Evolutionary conservation across 78 protist genomes (phyloP).

Genomic region (Dictyostelium firmibasis): DNA sequence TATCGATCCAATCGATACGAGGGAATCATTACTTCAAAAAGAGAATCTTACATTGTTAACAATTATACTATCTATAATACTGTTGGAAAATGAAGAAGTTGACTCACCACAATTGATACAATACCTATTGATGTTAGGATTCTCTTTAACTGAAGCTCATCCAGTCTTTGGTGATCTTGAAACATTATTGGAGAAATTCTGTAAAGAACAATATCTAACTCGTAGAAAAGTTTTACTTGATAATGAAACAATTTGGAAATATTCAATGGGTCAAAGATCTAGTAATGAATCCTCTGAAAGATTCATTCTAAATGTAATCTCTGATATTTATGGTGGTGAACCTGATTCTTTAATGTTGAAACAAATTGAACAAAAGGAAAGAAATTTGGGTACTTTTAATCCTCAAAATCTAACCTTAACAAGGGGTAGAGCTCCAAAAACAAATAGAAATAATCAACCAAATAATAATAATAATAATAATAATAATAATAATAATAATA

Average conservation of each 20-base stretch:
- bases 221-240: neutral
- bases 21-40: neutral
- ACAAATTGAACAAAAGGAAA: constrained; percentile 17
- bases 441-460: neutral
- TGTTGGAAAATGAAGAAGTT: neutral
- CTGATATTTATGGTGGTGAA: constrained; percentile 32
- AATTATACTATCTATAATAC: neutral
- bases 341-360: constrained; percentile 28
- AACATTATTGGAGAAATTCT: constrained; percentile 16
- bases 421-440: neutral
- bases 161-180: constrained; percentile 54
- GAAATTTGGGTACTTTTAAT: neutral
- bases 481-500: neutral
- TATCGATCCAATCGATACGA: neutral
- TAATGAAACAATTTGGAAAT: neutral
- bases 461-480: neutral
- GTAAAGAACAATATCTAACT: neutral
- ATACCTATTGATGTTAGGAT: neutral
- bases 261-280: constrained; percentile 29
- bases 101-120: neutral
- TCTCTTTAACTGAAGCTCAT: neutral
- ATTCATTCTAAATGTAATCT: neutral
- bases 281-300: neutral
- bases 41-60: neutral
- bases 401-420: neutral